Conservation (phyloP, 1,284 basidiomycete species). For the Sutorius eximius region DNA sequence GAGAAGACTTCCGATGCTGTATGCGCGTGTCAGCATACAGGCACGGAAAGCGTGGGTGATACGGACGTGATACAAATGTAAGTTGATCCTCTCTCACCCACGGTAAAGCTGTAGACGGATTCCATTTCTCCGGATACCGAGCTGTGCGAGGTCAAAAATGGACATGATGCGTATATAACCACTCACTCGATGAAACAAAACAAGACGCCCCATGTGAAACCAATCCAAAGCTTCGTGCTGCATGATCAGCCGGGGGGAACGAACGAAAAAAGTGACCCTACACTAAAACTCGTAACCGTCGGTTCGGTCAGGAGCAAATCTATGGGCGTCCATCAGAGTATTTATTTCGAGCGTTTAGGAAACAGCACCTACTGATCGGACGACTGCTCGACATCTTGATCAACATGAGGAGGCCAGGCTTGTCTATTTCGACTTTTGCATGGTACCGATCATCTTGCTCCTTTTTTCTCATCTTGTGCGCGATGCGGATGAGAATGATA, state of each 20-base stretch:
- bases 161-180: background rate
- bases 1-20: conserved; percentile 31
- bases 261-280: conserved; percentile 21
- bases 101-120: conserved; percentile 51
- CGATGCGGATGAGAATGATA: conserved; percentile 47
- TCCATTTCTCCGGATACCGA: conserved; percentile 53
- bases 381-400: conserved; percentile 54
- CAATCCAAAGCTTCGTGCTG: conserved; percentile 50
- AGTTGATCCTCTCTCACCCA: conserved; percentile 49
- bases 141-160: conserved; percentile 26
- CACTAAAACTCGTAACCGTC: conserved; percentile 56
- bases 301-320: conserved; percentile 61
- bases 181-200: conserved; percentile 55
- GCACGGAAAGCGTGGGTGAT: conserved; percentile 1
- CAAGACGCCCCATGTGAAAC: conserved; percentile 64
- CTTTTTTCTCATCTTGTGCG: conserved; percentile 45
- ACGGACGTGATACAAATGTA: conserved; percentile 50
- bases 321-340: conserved; percentile 24
- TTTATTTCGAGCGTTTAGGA: background rate
- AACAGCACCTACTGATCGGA: conserved; percentile 44
- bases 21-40: background rate
- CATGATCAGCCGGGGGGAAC: conserved; percentile 5
- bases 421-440: conserved; percentile 50
- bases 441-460: conserved; percentile 50
- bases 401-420: conserved; percentile 42